A percentile compares a stretch with the other conserved stretches of the same genome.
Evolutionary conservation across 2,329 filamentous ascomycete genomes (phyloP).

Genomic region (Blastomyces emzantsi): DNA sequence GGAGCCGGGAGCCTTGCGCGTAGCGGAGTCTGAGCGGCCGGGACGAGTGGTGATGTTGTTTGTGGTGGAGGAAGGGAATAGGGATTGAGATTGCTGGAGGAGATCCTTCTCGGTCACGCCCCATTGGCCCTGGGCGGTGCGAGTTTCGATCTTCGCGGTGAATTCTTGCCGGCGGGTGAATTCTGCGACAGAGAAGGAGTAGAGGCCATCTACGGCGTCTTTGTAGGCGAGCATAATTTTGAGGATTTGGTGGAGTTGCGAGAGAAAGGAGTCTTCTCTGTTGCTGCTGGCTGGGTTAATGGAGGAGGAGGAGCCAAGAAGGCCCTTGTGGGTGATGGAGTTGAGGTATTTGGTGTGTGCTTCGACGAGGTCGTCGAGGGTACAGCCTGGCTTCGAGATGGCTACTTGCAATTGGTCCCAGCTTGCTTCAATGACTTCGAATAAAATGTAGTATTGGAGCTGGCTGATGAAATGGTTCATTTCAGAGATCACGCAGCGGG

Average conservation of each 20-base stretch:
- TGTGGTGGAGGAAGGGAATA: slow-evolving; percentile 11
- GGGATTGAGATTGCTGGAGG: slow-evolving; percentile 20
- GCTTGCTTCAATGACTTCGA: slow-evolving; percentile 94
- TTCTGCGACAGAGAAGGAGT: slow-evolving; percentile 89
- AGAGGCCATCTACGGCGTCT: slow-evolving; percentile 86
- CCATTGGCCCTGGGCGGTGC: slow-evolving; percentile 56
- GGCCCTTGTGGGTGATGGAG: slow-evolving; percentile 89
- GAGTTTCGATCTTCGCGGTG: slow-evolving; percentile 60
- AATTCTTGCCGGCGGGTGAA: slow-evolving; percentile 86
- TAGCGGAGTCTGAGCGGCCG: slow-evolving; percentile 19
- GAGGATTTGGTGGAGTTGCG: slow-evolving; percentile 83
- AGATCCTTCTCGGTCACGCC: slow-evolving; percentile 50
- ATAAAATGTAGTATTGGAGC: slow-evolving; percentile 96
- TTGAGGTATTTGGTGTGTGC: slow-evolving; percentile 87
- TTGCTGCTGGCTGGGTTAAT: slow-evolving; percentile 35
- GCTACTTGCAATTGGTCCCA: slow-evolving; percentile 85
- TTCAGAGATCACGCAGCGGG: slow-evolving; percentile 79
- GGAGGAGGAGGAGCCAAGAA: slow-evolving; percentile 59
- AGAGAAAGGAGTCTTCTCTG: slow-evolving; percentile 71
- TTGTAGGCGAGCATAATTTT: slow-evolving; percentile 92
- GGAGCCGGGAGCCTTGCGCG: not conserved
- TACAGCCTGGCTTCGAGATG: slow-evolving; percentile 75
- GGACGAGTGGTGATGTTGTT: slow-evolving; percentile 12
- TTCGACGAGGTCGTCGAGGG: slow-evolving; percentile 86
- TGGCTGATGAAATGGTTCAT: slow-evolving; percentile 99